A percentile compares a stretch with the other conserved stretches of the same genome.
These are phyloP conservation scores for Madurella fahalii DNA, from an alignment of 2,329 filamentous ascomycete species.

Conservation along the genomic window DNA sequence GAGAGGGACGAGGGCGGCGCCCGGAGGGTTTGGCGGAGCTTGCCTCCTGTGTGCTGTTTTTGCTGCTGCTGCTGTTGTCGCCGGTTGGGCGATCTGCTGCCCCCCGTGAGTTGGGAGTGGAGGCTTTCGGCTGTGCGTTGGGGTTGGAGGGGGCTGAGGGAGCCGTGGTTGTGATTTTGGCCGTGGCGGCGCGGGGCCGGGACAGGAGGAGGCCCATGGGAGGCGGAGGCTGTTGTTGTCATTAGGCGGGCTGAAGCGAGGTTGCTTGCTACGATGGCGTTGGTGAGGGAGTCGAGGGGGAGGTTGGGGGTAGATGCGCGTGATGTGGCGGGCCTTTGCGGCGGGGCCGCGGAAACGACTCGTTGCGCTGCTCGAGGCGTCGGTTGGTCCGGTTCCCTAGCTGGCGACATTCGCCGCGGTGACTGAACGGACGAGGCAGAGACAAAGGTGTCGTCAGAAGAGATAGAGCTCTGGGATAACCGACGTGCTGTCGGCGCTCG, in stretches of 20 bases:
- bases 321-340: constrained; percentile 17
- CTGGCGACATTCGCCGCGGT: constrained; percentile 23
- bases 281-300: constrained; percentile 62
- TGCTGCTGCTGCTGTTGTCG: background rate
- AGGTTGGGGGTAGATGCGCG: constrained; percentile 35
- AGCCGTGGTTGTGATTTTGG: background rate
- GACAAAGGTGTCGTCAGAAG: constrained; percentile 46
- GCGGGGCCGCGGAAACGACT: constrained; percentile 9
- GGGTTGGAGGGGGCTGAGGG: constrained; percentile 18
- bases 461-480: constrained; percentile 31
- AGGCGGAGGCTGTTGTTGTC: constrained; percentile 36
- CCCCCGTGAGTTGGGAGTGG: constrained; percentile 15
- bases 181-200: constrained; percentile 34
- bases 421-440: constrained; percentile 33
- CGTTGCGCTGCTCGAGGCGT: background rate
- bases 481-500: constrained; percentile 9
- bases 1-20: constrained; percentile 43
- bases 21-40: constrained; percentile 65
- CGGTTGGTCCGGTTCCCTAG: constrained; percentile 7
- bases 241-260: constrained; percentile 59
- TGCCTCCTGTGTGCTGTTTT: constrained; percentile 46
- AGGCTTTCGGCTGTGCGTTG: constrained; percentile 23
- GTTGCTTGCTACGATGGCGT: constrained; percentile 71
- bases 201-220: constrained; percentile 36
- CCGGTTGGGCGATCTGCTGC: constrained; percentile 36